Evolutionary conservation across 805 yeast species (phyloP).

Genomic region (Barnettozyma pratensis): DNA sequence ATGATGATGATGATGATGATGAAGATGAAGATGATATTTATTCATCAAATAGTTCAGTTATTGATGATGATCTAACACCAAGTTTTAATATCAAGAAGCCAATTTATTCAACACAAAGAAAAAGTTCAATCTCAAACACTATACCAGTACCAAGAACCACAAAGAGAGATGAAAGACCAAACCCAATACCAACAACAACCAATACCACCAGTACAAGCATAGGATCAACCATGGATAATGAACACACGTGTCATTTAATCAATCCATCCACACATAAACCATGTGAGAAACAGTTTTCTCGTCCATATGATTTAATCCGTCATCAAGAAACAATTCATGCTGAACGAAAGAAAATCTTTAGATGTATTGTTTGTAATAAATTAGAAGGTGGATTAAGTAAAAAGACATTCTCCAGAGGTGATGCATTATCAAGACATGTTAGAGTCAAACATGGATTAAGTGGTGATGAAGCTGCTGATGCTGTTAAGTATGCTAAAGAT

Average conservation of each 20-base stretch:
- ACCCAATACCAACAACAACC: not conserved
- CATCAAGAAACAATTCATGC: constrained; percentile 98
- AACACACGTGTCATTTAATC: constrained; percentile 50
- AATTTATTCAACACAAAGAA: not conserved
- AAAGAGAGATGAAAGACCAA: not conserved
- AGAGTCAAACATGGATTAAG: constrained; percentile 81
- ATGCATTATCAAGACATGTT: constrained; percentile 90
- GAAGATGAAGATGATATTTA: constrained; percentile 21
- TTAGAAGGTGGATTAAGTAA: constrained; percentile 36
- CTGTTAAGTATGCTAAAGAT: constrained; percentile 71
- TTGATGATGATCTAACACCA: constrained; percentile 20
- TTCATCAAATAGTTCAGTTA: constrained; percentile 27
- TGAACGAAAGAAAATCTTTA: constrained; percentile 73
- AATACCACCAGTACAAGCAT: not conserved
- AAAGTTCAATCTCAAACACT: not conserved
- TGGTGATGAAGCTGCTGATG: constrained; percentile 61
- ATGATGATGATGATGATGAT: constrained; percentile 28
- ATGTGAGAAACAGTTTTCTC: constrained; percentile 77
- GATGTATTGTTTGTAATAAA: constrained; percentile 75
- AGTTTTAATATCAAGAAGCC: constrained; percentile 1
- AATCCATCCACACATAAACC: constrained; percentile 58
- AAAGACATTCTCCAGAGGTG: constrained; percentile 88
- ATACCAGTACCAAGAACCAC: not conserved
- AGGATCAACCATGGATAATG: not conserved
- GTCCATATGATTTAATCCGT: constrained; percentile 91